phyloP scores from a whole-genome alignment of 768 basidiomycete genomes.

The Suillus ampliporus region DNA sequence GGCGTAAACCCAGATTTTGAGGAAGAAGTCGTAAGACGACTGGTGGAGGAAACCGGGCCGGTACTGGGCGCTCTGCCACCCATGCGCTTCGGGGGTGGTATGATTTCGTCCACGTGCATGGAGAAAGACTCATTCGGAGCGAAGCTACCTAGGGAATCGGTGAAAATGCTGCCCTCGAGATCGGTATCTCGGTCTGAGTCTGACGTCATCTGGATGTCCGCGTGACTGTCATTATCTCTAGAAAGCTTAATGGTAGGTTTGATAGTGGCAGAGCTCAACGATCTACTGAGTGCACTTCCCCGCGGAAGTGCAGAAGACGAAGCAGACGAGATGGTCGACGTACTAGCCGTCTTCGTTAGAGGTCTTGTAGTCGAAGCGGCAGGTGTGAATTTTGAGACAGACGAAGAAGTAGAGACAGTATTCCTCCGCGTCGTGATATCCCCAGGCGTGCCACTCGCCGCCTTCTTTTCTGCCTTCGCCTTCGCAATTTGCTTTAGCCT shows the following conservation, averaged over 20 bases:
- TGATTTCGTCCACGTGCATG: neutral
- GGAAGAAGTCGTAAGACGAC: neutral
- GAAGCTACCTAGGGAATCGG: too few relatives aligned
- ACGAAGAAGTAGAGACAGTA: neutral
- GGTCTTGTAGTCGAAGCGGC: neutral
- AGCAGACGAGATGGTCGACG: neutral
- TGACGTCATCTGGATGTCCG: neutral
- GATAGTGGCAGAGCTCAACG: neutral
- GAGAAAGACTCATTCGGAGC: conserved; percentile 2
- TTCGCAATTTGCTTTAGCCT: conserved; percentile 28
- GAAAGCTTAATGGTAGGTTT: neutral
- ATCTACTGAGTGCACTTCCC: neutral
- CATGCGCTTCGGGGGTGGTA: neutral
- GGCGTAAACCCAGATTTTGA: neutral
- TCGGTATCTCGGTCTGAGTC: conserved; percentile 2
- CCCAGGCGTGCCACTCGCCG: conserved; percentile 6
- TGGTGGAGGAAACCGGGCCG: neutral
- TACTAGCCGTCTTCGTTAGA: neutral
- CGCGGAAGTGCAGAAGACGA: neutral
- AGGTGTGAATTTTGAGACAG: neutral
- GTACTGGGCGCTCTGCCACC: neutral
- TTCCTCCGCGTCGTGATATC: neutral
- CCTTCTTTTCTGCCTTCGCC: conserved; percentile 18
- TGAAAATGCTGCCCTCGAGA: neutral
- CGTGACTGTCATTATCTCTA: neutral